These are phyloP conservation scores for Penicillium cinerascens DNA, from an alignment of 495 filamentous ascomycete genomes.

Conservation along the genomic window DNA sequence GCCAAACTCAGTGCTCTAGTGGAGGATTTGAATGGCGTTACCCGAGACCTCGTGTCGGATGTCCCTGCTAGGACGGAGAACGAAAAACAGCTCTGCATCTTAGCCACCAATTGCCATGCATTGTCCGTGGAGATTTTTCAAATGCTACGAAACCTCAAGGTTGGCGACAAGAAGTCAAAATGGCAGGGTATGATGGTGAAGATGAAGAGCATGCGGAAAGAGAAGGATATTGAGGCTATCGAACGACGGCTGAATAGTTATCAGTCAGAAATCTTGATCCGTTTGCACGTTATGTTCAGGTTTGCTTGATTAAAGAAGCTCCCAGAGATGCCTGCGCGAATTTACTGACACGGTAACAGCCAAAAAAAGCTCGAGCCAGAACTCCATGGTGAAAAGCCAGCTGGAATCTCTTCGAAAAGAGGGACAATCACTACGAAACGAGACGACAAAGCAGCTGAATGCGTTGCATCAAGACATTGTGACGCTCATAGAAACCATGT, in stretches of 20 bases:
- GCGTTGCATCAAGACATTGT: not conserved
- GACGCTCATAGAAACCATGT: not conserved
- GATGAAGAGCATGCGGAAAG: slow-evolving; percentile 8
- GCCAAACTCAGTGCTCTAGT: not conserved
- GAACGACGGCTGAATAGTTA: slow-evolving; percentile 13
- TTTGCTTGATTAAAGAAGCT: not conserved
- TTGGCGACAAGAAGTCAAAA: slow-evolving; percentile 2
- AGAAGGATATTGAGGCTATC: slow-evolving; percentile 13
- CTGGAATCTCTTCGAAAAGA: not conserved
- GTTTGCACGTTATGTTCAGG: slow-evolving; percentile 11
- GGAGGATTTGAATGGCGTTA: not conserved
- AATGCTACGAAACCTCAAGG: not conserved
- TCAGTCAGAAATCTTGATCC: slow-evolving; percentile 12
- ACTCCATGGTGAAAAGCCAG: not conserved
- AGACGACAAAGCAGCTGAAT: not conserved
- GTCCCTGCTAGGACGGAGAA: slow-evolving; percentile 14
- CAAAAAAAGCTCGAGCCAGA: not conserved
- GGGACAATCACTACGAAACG: not conserved
- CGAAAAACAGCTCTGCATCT: slow-evolving; percentile 19
- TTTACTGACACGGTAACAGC: not conserved
- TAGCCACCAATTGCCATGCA: slow-evolving; percentile 10
- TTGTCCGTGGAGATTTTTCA: slow-evolving; percentile 5
- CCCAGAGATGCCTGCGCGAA: no score
- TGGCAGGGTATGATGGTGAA: slow-evolving; percentile 6
- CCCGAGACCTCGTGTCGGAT: slow-evolving; percentile 10